A percentile compares a stretch with the other conserved stretches of the same genome.
These are phyloP conservation scores for Asterella californica DNA, from an alignment of 225 moss, liverwort and hornwort species.

Conservation along the genomic window DNA sequence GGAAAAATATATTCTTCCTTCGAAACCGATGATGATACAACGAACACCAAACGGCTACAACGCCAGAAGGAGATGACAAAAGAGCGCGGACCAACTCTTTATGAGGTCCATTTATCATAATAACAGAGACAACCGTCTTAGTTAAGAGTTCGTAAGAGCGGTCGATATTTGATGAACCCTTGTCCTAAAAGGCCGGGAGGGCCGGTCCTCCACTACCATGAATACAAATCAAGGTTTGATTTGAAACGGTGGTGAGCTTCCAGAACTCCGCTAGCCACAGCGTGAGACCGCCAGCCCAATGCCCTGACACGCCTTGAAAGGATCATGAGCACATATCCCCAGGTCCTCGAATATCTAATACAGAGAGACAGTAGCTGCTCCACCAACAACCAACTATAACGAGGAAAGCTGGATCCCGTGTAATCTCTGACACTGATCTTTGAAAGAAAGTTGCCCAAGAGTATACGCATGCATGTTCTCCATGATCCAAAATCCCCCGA, in stretches of 20 bases:
- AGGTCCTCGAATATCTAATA: not conserved
- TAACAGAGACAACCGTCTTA: not conserved
- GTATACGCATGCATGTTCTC: not conserved
- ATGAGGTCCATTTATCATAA: too few relatives aligned
- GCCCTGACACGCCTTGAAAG: not conserved
- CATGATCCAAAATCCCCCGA: not conserved
- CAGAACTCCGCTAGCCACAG: not conserved
- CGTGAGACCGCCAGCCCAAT: not conserved
- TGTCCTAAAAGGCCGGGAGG: not conserved
- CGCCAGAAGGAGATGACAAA: not conserved
- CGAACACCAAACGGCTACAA: not conserved
- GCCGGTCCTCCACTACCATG: not conserved
- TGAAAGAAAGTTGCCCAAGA: too few relatives aligned
- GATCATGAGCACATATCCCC: not conserved
- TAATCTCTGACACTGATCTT: not conserved
- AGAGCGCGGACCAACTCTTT: not conserved
- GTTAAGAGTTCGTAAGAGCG: not conserved
- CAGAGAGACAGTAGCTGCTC: too few relatives aligned
- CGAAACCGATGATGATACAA: not conserved
- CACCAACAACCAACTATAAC: not conserved
- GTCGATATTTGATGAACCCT: not conserved
- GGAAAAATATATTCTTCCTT: not conserved
- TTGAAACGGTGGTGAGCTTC: not conserved
- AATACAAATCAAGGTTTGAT: not conserved
- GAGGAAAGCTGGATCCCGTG: not conserved